A percentile compares a stretch with the other conserved stretches of the same genome.
Conservation (phyloP, 2,329 filamentous ascomycete genomes). For the Nemania abortiva region DNA sequence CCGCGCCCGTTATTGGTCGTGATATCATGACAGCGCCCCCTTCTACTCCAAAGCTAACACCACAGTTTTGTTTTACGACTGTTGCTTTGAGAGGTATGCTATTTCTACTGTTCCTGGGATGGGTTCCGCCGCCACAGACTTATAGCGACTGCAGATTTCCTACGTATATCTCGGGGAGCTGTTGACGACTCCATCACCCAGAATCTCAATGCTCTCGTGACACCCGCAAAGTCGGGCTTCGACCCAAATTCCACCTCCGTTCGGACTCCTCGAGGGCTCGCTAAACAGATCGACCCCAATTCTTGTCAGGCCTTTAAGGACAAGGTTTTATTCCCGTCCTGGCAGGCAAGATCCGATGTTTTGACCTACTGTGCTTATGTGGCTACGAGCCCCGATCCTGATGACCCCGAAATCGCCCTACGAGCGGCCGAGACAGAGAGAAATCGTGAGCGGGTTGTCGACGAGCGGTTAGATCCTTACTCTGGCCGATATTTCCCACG, state of each 20-base stretch:
- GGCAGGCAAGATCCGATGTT: constrained; percentile 85
- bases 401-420: constrained; percentile 81
- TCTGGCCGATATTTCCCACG: constrained; percentile 82
- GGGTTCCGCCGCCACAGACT: constrained; percentile 33
- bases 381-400: constrained; percentile 86
- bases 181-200: constrained; percentile 95
- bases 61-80: constrained; percentile 83
- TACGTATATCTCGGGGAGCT: constrained; percentile 83
- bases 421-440: constrained; percentile 77
- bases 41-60: constrained; percentile 68
- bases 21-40: constrained; percentile 62
- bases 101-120: not conserved
- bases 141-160: constrained; percentile 75
- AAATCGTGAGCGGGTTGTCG: constrained; percentile 78
- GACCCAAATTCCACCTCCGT: constrained; percentile 81
- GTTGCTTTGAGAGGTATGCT: constrained; percentile 73
- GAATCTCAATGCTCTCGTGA: constrained; percentile 89
- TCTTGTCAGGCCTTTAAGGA: constrained; percentile 81
- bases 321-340: constrained; percentile 85
- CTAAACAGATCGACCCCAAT: constrained; percentile 67
- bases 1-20: constrained; percentile 50
- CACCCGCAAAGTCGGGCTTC: constrained; percentile 78
- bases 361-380: constrained; percentile 91
- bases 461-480: constrained; percentile 94
- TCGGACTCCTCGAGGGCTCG: constrained; percentile 64